These are phyloP conservation scores for Paecilomyces niveus DNA, from an alignment of 2,329 filamentous ascomycete genomes.

Conservation along the genomic window DNA sequence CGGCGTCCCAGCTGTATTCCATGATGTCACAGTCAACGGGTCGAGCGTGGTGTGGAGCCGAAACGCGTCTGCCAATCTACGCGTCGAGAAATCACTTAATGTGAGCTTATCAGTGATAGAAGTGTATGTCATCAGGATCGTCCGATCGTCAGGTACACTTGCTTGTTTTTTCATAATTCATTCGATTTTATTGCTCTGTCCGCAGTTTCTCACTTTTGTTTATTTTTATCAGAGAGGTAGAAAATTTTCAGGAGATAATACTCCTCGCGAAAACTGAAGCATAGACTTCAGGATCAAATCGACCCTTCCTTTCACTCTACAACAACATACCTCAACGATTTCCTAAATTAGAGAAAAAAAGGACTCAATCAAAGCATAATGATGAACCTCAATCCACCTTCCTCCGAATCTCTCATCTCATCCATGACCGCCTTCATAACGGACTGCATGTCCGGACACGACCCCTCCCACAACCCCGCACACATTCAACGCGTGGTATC, in stretches of 20 bases:
- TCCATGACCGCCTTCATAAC: constrained; percentile 57
- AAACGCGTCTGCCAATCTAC: neutral
- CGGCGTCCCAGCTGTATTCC: too few relatives aligned
- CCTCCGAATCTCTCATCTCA: constrained; percentile 40
- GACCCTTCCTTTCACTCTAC: too few relatives aligned
- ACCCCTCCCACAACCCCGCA: constrained; percentile 80
- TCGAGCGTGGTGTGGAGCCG: neutral
- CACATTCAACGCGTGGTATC: constrained; percentile 75
- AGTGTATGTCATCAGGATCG: neutral
- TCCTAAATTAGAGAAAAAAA: neutral
- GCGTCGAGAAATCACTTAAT: neutral
- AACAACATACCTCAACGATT: too few relatives aligned
- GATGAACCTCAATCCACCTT: constrained; percentile 4
- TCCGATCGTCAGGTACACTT: neutral
- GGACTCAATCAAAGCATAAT: constrained; percentile 11
- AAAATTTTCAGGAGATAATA: too few relatives aligned
- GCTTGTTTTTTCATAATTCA: neutral
- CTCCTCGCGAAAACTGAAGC: too few relatives aligned
- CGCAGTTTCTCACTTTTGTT: too few relatives aligned
- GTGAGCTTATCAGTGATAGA: neutral
- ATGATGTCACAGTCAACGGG: too few relatives aligned
- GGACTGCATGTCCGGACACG: constrained; percentile 65
- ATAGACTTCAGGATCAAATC: too few relatives aligned
- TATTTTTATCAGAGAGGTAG: too few relatives aligned
- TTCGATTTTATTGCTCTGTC: too few relatives aligned